These are phyloP conservation scores for Cytidiella melzeri DNA, from an alignment of 768 basidiomycete species.

Conservation along the genomic window DNA sequence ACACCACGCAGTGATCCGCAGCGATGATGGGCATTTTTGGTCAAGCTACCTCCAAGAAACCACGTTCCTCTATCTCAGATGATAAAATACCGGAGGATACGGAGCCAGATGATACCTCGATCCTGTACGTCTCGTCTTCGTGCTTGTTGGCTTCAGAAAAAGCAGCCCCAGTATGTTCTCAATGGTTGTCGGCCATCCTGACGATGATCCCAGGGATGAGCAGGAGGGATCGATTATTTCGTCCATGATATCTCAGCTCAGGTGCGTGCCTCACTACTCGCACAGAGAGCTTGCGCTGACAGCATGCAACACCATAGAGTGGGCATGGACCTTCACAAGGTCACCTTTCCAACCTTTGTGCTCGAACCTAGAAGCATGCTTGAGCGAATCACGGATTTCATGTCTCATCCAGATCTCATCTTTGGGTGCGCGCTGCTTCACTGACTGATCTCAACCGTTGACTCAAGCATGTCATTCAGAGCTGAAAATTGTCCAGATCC, in stretches of 20 bases:
- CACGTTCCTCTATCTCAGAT: conserved; percentile 48
- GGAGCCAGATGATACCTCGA: conserved; percentile 84
- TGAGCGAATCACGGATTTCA: conserved; percentile 98
- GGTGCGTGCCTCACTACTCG: conserved; percentile 39
- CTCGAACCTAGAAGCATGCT: conserved; percentile 96
- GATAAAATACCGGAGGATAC: conserved; percentile 76
- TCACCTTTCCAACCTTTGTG: conserved; percentile 92
- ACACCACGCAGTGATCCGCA: conserved; percentile 1
- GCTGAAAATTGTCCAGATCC: conserved; percentile 76
- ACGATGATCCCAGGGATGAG: conserved; percentile 59
- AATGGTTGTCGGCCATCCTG: conserved; percentile 29
- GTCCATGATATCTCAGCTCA: conserved; percentile 83
- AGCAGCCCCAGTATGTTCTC: conserved; percentile 1
- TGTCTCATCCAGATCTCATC: conserved; percentile 96
- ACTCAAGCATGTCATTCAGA: conserved; percentile 34
- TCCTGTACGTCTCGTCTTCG: conserved; percentile 60
- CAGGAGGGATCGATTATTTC: conserved; percentile 88
- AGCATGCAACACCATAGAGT: conserved; percentile 44
- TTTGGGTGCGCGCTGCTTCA: conserved; percentile 62
- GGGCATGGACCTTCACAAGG: conserved; percentile 95
- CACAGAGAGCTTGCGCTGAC: background rate
- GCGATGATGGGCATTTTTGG: conserved; percentile 79
- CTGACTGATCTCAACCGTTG: background rate
- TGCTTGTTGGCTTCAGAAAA: conserved; percentile 10
- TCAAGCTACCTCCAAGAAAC: conserved; percentile 58